Percentiles rank a stretch among this genome's conserved stretches.
phyloP scores from a whole-genome alignment of 805 yeast species.

The Metschnikowia chrysomelidarum region DNA sequence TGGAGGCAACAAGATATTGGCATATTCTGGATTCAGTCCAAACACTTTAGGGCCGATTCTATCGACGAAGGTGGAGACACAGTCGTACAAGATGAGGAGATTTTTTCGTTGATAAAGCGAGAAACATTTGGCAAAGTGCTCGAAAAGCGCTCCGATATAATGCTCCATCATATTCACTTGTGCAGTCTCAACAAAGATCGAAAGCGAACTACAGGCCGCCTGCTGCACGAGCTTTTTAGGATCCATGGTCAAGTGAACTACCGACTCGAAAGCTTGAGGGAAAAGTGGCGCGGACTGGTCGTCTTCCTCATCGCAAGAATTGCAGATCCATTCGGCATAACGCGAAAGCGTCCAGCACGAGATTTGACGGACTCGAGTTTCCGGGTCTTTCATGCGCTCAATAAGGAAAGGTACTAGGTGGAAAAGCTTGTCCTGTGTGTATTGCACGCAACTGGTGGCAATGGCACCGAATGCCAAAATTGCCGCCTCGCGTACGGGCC shows the following conservation, averaged over 20 bases:
- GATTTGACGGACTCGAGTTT: slow-evolving; percentile 87
- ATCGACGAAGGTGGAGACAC: slow-evolving; percentile 86
- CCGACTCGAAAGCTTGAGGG: slow-evolving; percentile 72
- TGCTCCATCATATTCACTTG: slow-evolving; percentile 61
- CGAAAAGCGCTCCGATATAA: slow-evolving; percentile 63
- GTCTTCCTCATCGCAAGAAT: slow-evolving; percentile 60
- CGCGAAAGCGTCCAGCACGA: slow-evolving; percentile 95
- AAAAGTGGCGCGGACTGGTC: slow-evolving; percentile 67
- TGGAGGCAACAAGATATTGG: slow-evolving; percentile 73
- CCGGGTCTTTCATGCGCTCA: slow-evolving; percentile 68
- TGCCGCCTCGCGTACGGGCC: slow-evolving; percentile 93
- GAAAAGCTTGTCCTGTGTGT: slow-evolving; percentile 70
- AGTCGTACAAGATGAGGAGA: slow-evolving; percentile 79
- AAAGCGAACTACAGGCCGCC: slow-evolving; percentile 85
- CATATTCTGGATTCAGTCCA: slow-evolving; percentile 53
- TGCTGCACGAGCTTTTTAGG: slow-evolving; percentile 91
- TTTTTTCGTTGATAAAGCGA: slow-evolving; percentile 77
- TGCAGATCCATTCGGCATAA: slow-evolving; percentile 80
- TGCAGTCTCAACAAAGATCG: slow-evolving; percentile 77
- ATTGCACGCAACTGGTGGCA: slow-evolving; percentile 80
- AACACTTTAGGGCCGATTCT: slow-evolving; percentile 58
- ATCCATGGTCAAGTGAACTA: slow-evolving; percentile 75
- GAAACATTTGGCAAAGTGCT: slow-evolving; percentile 73
- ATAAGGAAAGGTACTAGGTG: slow-evolving; percentile 81
- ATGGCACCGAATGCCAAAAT: slow-evolving; percentile 94